A percentile compares a stretch with the other conserved stretches of the same genome.
phyloP scores from a whole-genome alignment of 768 basidiomycete genomes.

The Rhodocollybia butyracea region DNA sequence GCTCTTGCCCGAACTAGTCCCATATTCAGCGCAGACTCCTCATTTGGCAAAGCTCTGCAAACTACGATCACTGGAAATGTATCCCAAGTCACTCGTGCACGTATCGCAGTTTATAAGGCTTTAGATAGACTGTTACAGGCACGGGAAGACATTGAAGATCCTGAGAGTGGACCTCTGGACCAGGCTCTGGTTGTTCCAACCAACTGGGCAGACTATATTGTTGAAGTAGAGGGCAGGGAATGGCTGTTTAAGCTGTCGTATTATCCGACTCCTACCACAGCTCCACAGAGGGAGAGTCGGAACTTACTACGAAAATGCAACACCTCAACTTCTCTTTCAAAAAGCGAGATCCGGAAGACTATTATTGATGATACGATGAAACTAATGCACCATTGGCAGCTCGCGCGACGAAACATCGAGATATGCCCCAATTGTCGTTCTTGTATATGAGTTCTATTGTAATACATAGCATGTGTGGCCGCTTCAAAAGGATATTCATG shows the following conservation, averaged over 20 bases:
- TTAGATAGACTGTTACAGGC: background rate
- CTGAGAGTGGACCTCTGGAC: background rate
- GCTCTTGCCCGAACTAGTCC: background rate
- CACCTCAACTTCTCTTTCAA: background rate
- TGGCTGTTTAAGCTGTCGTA: slow-evolving; percentile 7
- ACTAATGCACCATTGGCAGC: background rate
- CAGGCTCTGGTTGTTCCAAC: background rate
- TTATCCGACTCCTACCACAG: background rate
- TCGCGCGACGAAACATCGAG: background rate
- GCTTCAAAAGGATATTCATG: background rate
- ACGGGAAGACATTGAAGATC: background rate
- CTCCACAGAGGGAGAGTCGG: background rate
- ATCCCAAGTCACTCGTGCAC: background rate
- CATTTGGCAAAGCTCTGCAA: background rate
- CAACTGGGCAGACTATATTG: slow-evolving; percentile 1
- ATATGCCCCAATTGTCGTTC: background rate
- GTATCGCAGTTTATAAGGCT: background rate
- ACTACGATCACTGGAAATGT: slow-evolving; percentile 4
- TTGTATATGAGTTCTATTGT: background rate
- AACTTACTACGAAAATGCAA: background rate
- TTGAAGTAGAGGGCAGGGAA: slow-evolving; percentile 3
- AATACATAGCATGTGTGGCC: background rate
- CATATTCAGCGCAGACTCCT: background rate
- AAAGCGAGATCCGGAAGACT: background rate
- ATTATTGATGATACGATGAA: background rate